Conservation (phyloP, 108 stramenopile genomes). For the Ochromonas danica region DNA sequence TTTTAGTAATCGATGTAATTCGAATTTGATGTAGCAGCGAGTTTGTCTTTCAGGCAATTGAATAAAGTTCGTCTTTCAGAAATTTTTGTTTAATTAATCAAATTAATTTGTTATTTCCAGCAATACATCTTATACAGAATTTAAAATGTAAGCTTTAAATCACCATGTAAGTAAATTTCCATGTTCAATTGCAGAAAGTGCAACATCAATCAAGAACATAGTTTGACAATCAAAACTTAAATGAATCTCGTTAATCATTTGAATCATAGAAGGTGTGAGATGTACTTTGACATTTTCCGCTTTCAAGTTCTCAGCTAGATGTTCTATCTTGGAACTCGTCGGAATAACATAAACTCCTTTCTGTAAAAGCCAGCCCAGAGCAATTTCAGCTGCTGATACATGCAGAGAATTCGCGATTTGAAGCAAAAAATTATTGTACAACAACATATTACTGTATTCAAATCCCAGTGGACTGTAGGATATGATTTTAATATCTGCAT, state of each 20-base stretch:
- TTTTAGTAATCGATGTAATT: slow-evolving; percentile 17
- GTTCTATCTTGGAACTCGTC: slow-evolving; percentile 15
- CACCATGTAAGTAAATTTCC: slow-evolving; percentile 16
- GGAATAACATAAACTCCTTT: slow-evolving; percentile 17
- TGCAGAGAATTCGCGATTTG: slow-evolving; percentile 15
- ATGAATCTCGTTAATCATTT: slow-evolving; percentile 17
- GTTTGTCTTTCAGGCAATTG: slow-evolving; percentile 15
- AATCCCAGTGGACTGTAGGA: slow-evolving; percentile 14
- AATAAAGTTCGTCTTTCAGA: slow-evolving; percentile 17
- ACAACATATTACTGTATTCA: slow-evolving; percentile 17
- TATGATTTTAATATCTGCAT: slow-evolving; percentile 17
- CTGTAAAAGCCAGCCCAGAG: slow-evolving; percentile 13
- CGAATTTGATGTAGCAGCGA: slow-evolving; percentile 15
- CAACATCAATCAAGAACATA: slow-evolving; percentile 17
- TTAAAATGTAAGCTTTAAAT: slow-evolving; percentile 18
- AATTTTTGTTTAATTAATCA: slow-evolving; percentile 18
- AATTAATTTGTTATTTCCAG: slow-evolving; percentile 17
- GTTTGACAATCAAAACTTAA: slow-evolving; percentile 17
- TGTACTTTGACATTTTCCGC: slow-evolving; percentile 15
- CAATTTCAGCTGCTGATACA: slow-evolving; percentile 15
- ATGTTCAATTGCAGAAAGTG: slow-evolving; percentile 16
- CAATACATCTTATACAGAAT: slow-evolving; percentile 17
- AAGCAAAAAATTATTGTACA: slow-evolving; percentile 17
- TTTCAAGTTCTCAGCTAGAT: slow-evolving; percentile 16
- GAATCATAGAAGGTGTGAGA: slow-evolving; percentile 15